phyloP scores from a whole-genome alignment of 2,329 filamentous ascomycete species.

The Cladophialophora psammophila region DNA sequence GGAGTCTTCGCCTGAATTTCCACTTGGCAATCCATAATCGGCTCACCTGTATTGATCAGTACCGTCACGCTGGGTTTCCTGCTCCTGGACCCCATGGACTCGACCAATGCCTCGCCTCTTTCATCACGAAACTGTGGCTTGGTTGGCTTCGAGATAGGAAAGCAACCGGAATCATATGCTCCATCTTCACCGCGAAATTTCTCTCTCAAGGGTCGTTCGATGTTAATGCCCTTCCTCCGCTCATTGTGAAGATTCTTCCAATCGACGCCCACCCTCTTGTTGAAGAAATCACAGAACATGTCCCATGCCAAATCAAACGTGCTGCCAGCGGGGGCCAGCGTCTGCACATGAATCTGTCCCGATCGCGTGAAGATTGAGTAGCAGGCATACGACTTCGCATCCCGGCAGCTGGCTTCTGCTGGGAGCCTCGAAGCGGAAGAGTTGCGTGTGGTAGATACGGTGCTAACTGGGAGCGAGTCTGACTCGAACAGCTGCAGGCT shows the following conservation, averaged over 20 bases:
- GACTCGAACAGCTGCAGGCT: constrained; percentile 67
- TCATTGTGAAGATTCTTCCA: constrained; percentile 60
- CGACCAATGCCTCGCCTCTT: background rate
- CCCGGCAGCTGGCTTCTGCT: background rate
- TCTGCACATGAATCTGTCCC: constrained; percentile 44
- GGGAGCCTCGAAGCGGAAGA: constrained; percentile 49
- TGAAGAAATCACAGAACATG: constrained; percentile 66
- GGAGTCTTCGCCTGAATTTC: constrained; percentile 39
- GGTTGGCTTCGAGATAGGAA: constrained; percentile 17
- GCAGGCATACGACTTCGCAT: constrained; percentile 64
- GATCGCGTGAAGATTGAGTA: constrained; percentile 57
- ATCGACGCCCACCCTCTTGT: constrained; percentile 61
- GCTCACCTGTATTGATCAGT: constrained; percentile 19
- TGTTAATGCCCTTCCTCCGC: constrained; percentile 36
- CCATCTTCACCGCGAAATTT: constrained; percentile 22
- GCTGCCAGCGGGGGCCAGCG: constrained; percentile 46
- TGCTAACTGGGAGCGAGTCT: background rate
- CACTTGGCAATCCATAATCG: constrained; percentile 43
- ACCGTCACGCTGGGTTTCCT: constrained; percentile 28
- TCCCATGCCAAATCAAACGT: constrained; percentile 52
- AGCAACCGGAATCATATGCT: constrained; percentile 16
- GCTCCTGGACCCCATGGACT: constrained; percentile 39
- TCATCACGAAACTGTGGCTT: constrained; percentile 38
- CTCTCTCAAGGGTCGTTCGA: constrained; percentile 27
- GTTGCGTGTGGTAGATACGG: background rate